phyloP scores from a whole-genome alignment of 1,284 basidiomycete genomes.

The Cryptococcus sp. region DNA sequence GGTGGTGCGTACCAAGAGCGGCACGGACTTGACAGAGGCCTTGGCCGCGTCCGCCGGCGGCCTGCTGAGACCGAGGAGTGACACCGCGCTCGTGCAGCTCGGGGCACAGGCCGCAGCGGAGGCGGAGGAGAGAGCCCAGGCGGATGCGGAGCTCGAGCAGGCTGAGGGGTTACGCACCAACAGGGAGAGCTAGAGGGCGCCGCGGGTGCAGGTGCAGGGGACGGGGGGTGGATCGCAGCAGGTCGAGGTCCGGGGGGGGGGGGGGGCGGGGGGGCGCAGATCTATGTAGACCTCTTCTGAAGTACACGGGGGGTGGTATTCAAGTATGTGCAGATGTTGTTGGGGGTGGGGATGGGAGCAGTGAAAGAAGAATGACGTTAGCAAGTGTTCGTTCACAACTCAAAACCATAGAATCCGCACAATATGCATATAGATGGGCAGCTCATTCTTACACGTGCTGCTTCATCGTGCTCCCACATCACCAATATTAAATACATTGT shows the following conservation, averaged over 20 bases:
- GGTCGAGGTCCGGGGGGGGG: neutral
- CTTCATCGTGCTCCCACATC: no score
- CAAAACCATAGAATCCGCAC: no score
- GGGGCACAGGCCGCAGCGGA: constrained; percentile 24
- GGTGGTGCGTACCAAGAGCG: constrained; percentile 30
- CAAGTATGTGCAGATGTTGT: neutral
- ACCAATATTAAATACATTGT: no score
- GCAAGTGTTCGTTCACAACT: no score
- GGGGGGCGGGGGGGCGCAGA: no score
- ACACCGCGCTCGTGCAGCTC: constrained; percentile 32
- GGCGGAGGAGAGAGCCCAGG: constrained; percentile 25
- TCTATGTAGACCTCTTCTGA: neutral
- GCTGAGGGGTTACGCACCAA: neutral
- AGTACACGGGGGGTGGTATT: neutral
- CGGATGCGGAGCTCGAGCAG: constrained; percentile 5
- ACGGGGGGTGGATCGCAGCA: neutral
- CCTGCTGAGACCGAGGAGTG: constrained; percentile 28
- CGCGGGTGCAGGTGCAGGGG: neutral
- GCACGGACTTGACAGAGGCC: constrained; percentile 15
- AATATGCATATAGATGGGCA: no score
- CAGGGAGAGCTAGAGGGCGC: no score
- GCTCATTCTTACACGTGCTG: no score
- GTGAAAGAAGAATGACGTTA: no score
- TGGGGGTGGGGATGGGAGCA: neutral
- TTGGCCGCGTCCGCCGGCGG: neutral